A percentile compares a stretch with the other conserved stretches of the same genome.
phyloP scores from a whole-genome alignment of 2,329 filamentous ascomycete species.

The Aspergillus japonicus region DNA sequence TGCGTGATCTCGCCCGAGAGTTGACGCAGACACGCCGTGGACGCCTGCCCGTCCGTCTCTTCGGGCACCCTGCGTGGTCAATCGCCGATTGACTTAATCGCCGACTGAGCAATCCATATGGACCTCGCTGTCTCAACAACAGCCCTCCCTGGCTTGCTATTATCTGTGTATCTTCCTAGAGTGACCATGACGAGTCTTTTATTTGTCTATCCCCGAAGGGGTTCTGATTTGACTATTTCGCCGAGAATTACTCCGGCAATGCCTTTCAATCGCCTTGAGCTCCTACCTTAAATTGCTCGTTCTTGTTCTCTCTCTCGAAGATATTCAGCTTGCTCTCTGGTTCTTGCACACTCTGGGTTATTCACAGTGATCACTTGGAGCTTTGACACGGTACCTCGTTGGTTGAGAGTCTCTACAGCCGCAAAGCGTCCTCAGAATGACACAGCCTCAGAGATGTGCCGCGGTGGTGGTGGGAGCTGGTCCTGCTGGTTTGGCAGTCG shows the following conservation, averaged over 20 bases:
- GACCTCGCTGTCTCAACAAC: background rate
- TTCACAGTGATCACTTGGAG: background rate
- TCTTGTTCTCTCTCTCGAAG: background rate
- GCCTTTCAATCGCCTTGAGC: slow-evolving; percentile 1
- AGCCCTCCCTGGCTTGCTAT: too few relatives aligned
- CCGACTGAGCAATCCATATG: background rate
- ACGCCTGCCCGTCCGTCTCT: background rate
- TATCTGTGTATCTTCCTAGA: background rate
- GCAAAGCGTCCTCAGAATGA: slow-evolving; percentile 20
- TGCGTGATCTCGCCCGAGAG: background rate
- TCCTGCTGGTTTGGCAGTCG: slow-evolving; percentile 58
- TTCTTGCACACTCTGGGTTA: background rate
- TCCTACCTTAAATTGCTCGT: slow-evolving; percentile 9
- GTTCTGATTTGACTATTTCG: slow-evolving; percentile 13
- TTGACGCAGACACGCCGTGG: background rate
- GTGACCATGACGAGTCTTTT: background rate
- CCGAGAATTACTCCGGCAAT: slow-evolving; percentile 19
- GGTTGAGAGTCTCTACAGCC: background rate
- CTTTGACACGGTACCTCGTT: background rate
- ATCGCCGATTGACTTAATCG: background rate
- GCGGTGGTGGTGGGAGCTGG: slow-evolving; percentile 61
- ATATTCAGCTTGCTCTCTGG: background rate
- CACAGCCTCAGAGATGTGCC: slow-evolving; percentile 41
- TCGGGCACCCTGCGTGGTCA: background rate
- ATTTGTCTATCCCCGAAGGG: slow-evolving; percentile 4